Conservation (phyloP, 2,329 filamentous ascomycete species). For the Epichloe elymi region DNA sequence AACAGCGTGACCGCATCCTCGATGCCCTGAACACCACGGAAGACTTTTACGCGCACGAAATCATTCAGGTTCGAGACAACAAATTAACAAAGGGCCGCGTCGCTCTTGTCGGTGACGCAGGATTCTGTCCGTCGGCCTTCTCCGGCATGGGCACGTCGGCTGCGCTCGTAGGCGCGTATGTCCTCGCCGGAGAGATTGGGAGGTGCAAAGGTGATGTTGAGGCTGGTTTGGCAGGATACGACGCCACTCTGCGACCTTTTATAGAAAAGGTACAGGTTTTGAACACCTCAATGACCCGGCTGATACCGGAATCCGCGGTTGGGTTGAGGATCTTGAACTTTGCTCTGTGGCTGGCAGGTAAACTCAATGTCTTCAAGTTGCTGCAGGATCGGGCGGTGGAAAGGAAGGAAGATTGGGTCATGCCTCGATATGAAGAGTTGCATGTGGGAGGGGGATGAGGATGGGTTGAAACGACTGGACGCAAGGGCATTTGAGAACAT, state of each 20-base stretch:
- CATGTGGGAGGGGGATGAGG: not conserved
- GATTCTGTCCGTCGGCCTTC: constrained; percentile 23
- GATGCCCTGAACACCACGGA: constrained; percentile 19
- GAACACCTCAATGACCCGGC: not conserved
- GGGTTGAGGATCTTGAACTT: not conserved
- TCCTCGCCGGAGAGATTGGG: constrained; percentile 33
- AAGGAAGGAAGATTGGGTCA: not conserved
- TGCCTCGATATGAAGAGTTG: constrained; percentile 2
- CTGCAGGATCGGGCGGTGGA: not conserved
- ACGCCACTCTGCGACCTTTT: constrained; percentile 25
- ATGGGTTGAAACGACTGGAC: not conserved
- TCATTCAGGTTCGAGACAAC: constrained; percentile 29
- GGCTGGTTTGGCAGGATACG: constrained; percentile 25
- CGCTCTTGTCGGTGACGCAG: constrained; percentile 37
- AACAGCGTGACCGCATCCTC: constrained; percentile 19
- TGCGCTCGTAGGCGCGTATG: constrained; percentile 34
- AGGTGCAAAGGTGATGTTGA: constrained; percentile 12
- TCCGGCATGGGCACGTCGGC: constrained; percentile 34
- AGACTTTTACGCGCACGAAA: constrained; percentile 32
- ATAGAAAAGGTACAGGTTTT: constrained; percentile 11
- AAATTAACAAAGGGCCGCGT: constrained; percentile 26
- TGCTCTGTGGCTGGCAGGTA: not conserved
- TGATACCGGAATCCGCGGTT: not conserved
- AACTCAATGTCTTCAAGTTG: not conserved
- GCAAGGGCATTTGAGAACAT: not conserved